phyloP scores from a whole-genome alignment of 305 asterid genomes.

The Solanum chacoense region DNA sequence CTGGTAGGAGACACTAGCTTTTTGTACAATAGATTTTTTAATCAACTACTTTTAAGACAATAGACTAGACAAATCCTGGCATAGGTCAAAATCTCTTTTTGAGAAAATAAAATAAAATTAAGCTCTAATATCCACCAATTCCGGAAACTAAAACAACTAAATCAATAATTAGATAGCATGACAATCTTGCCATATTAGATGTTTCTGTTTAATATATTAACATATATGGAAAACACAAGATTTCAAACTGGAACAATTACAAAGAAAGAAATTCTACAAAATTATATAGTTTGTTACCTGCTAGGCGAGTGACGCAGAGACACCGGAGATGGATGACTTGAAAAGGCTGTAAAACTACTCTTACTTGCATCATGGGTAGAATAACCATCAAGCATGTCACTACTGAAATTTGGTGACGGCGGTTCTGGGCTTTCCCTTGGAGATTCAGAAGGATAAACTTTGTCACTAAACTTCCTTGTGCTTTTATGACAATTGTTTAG shows the following conservation, averaged over 20 bases:
- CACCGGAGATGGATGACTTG: conserved; percentile 34
- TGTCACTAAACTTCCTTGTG: conserved; percentile 42
- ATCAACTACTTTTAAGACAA: not conserved
- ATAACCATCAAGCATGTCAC: conserved; percentile 43
- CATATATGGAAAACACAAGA: not conserved
- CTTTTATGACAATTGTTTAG: conserved; percentile 21
- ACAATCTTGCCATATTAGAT: not conserved
- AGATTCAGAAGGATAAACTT: conserved; percentile 73
- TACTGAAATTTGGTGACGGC: conserved; percentile 63
- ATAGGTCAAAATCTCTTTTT: not conserved
- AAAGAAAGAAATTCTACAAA: not conserved
- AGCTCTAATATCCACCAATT: not conserved
- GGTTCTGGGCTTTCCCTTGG: conserved; percentile 74
- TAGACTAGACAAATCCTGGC: not conserved
- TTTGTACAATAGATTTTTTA: not conserved
- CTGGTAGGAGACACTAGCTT: not conserved
- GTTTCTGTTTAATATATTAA: not conserved
- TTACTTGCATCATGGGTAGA: conserved; percentile 35
- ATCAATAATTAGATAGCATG: not conserved
- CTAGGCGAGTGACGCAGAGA: conserved; percentile 42
- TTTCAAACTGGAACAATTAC: not conserved
- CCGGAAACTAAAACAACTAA: not conserved
- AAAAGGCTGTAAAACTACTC: conserved; percentile 32
- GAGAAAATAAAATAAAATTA: not conserved
- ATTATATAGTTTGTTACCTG: conserved; percentile 34